phyloP scores from a whole-genome alignment of 140 eudicot genomes.

The Oenanthe javanica region DNA sequence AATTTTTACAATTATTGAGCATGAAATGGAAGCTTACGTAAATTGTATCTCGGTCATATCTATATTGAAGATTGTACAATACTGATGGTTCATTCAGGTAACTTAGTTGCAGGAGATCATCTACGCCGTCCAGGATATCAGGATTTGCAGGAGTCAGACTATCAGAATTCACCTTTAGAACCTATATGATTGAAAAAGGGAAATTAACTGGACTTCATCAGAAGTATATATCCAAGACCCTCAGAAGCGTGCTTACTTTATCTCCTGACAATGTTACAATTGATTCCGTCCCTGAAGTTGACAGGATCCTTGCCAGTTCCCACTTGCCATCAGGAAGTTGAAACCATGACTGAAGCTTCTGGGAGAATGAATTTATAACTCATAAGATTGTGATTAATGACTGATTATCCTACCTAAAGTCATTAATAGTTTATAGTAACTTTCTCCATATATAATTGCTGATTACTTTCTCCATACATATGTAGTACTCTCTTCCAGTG shows the following conservation, averaged over 20 bases:
- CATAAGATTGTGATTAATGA: not conserved
- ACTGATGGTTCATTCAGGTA: slow-evolving; percentile 89
- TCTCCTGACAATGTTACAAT: slow-evolving; percentile 56
- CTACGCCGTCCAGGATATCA: slow-evolving; percentile 83
- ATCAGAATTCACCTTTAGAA: slow-evolving; percentile 59
- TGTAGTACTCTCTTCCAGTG: not conserved
- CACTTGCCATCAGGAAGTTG: slow-evolving; percentile 87
- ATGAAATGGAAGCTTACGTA: slow-evolving; percentile 46
- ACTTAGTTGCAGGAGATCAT: slow-evolving; percentile 86
- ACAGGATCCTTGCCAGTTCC: slow-evolving; percentile 71
- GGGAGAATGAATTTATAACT: slow-evolving; percentile 10
- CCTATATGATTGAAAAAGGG: slow-evolving; percentile 31
- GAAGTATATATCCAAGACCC: slow-evolving; percentile 4
- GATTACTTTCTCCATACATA: not conserved
- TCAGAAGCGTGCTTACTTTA: slow-evolving; percentile 41
- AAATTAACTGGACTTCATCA: slow-evolving; percentile 16
- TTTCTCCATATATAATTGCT: not conserved
- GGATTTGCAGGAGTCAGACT: slow-evolving; percentile 80
- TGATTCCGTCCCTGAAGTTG: slow-evolving; percentile 55
- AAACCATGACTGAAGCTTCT: slow-evolving; percentile 73
- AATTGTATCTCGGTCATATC: slow-evolving; percentile 56
- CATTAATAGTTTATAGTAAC: not conserved
- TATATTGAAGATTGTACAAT: slow-evolving; percentile 63
- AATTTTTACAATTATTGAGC: slow-evolving; percentile 9
- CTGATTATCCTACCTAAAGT: not conserved